Percentiles rank a stretch among this genome's conserved stretches.
These are phyloP conservation scores for Brasilioporus rufonigricans DNA, from an alignment of 768 basidiomycete genomes.

Conservation along the genomic window DNA sequence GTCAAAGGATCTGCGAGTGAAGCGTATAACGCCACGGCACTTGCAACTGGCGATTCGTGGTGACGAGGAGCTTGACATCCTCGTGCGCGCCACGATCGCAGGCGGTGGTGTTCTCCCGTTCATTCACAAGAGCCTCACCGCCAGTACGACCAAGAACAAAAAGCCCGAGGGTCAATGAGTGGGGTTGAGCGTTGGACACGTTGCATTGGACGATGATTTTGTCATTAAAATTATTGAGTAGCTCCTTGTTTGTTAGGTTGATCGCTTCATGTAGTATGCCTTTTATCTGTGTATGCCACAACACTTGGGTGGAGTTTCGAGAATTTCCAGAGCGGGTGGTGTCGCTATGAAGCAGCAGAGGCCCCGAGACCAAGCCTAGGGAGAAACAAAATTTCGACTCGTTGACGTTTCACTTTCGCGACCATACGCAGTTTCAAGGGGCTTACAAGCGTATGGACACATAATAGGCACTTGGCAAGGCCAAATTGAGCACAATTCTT, in stretches of 20 bases:
- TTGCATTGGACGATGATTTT: conserved; percentile 5
- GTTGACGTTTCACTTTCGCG: background rate
- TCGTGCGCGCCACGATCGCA: conserved; percentile 92
- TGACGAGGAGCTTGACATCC: conserved; percentile 94
- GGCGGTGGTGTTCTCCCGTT: conserved; percentile 86
- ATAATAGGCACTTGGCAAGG: no score
- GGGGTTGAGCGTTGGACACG: background rate
- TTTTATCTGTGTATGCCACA: conserved; percentile 11
- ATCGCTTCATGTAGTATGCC: conserved; percentile 12
- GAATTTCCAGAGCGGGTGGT: background rate
- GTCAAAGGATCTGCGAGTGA: conserved; percentile 94
- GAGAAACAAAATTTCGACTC: background rate
- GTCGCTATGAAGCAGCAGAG: background rate
- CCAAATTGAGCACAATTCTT: no score
- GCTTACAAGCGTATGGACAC: no score
- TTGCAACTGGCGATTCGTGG: conserved; percentile 95
- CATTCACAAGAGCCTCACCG: conserved; percentile 81
- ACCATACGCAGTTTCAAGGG: no score
- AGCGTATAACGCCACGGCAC: conserved; percentile 96
- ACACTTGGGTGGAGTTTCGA: background rate
- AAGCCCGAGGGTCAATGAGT: conserved; percentile 40
- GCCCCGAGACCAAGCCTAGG: background rate
- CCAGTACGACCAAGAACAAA: conserved; percentile 42
- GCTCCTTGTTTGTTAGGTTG: conserved; percentile 4
- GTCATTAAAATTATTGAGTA: conserved; percentile 20